Evolutionary conservation across 768 basidiomycete species (phyloP).

Genomic region (Phanerodontia chrysosporium): DNA sequence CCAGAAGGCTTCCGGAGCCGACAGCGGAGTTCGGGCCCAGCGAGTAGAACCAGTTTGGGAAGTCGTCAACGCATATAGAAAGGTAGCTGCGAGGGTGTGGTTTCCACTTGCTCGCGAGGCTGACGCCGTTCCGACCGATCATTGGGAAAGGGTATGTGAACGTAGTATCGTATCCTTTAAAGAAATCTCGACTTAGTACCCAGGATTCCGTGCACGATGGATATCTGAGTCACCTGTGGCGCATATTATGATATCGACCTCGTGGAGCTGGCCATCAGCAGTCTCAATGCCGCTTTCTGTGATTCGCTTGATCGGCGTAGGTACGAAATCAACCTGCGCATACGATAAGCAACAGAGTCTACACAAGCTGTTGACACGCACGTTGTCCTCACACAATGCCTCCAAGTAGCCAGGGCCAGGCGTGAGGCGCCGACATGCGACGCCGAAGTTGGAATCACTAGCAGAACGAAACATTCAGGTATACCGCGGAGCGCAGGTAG

Average conservation of each 20-base stretch:
- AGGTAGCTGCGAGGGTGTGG: constrained; percentile 59
- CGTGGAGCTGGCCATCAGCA: constrained; percentile 47
- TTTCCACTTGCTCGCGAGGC: constrained; percentile 49
- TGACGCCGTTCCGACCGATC: constrained; percentile 48
- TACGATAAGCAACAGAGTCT: not conserved
- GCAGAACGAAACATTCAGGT: too few species aligned
- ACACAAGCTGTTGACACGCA: constrained; percentile 27
- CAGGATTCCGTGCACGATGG: too few species aligned
- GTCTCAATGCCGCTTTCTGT: constrained; percentile 54
- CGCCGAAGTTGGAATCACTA: constrained; percentile 60
- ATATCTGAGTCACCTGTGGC: constrained; percentile 51
- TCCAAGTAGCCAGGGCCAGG: constrained; percentile 68
- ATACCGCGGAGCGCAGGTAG: not conserved
- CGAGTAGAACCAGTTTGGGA: constrained; percentile 64
- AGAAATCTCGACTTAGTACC: too few species aligned
- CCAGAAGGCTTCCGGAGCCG: constrained; percentile 51
- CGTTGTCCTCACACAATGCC: constrained; percentile 60
- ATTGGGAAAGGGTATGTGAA: constrained; percentile 47
- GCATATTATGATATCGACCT: constrained; percentile 58
- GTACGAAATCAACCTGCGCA: constrained; percentile 47
- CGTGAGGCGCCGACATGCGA: constrained; percentile 60
- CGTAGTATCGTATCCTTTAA: constrained; percentile 51
- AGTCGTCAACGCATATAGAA: constrained; percentile 53
- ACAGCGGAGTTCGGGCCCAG: constrained; percentile 56
- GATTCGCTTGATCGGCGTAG: constrained; percentile 46